Conservation (phyloP, 2,329 filamentous ascomycete species). For the Calonectria hawksworthii region DNA sequence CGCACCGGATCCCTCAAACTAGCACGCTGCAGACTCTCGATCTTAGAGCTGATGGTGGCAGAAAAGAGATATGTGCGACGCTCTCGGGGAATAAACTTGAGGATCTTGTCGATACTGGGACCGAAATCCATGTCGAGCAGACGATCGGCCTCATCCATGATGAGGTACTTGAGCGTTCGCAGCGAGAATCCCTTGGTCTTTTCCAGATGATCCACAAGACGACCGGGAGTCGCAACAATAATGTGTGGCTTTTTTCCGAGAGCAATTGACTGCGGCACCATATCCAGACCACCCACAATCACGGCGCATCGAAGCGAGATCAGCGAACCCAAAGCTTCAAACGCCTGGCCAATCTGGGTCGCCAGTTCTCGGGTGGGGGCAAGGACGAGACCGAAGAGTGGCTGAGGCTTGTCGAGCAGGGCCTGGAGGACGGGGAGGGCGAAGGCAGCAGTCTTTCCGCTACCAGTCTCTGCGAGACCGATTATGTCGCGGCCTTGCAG, state of each 20-base stretch:
- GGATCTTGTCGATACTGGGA: conserved; percentile 90
- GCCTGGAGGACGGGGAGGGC: conserved; percentile 92
- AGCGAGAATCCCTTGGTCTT: conserved; percentile 97
- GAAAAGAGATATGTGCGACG: conserved; percentile 90
- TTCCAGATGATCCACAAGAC: conserved; percentile 91
- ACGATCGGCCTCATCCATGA: conserved; percentile 95
- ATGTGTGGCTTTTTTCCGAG: conserved; percentile 97
- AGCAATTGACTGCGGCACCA: conserved; percentile 91
- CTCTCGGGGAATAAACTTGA: conserved; percentile 87
- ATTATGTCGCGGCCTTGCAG: conserved; percentile 89
- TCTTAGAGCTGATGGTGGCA: conserved; percentile 93
- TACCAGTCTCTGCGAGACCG: conserved; percentile 94
- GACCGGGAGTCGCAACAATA: conserved; percentile 90
- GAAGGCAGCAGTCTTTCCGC: conserved; percentile 96
- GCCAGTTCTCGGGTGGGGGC: conserved; percentile 95
- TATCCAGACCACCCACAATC: conserved; percentile 94
- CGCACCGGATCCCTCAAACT: conserved; percentile 87
- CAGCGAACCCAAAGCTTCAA: conserved; percentile 87
- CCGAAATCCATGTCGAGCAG: conserved; percentile 96
- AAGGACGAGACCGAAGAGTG: conserved; percentile 89
- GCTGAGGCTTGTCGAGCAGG: conserved; percentile 88
- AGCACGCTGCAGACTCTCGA: conserved; percentile 92
- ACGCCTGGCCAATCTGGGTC: conserved; percentile 88
- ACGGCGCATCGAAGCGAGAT: conserved; percentile 91
- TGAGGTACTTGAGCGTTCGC: conserved; percentile 84